Conservation (phyloP, 2,329 filamentous ascomycete species). For the Sporothrix mexicana region DNA sequence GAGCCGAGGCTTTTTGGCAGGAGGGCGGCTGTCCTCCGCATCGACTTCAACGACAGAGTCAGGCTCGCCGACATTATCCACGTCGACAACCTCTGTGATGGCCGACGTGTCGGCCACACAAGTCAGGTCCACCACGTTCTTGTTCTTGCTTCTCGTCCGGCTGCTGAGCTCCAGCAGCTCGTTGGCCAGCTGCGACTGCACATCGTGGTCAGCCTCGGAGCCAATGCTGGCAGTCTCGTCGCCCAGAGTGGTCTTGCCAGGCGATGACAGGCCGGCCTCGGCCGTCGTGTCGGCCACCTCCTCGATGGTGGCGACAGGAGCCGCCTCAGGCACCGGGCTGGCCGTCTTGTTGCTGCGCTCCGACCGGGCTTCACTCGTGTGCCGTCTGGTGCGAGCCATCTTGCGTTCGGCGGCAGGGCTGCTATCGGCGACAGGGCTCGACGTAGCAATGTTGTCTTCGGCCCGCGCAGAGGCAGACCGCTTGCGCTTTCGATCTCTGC, state of each 20-base stretch:
- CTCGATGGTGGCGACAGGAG: background rate
- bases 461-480: constrained; percentile 34
- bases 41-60: constrained; percentile 8
- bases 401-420: constrained; percentile 10
- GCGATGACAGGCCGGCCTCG: background rate
- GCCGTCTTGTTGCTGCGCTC: constrained; percentile 20
- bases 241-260: background rate
- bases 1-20: constrained; percentile 46
- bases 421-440: background rate
- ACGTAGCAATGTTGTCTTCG: background rate
- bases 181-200: constrained; percentile 43
- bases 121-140: background rate
- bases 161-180: constrained; percentile 37
- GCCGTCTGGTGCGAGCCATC: constrained; percentile 2
- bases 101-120: background rate
- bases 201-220: constrained; percentile 37
- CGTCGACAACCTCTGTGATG: background rate
- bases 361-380: constrained; percentile 1
- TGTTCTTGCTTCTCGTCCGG: constrained; percentile 27
- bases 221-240: constrained; percentile 5
- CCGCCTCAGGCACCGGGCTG: background rate
- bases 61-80: background rate
- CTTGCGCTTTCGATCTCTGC: constrained; percentile 34
- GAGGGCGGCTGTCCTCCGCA: constrained; percentile 8
- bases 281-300: background rate